These are phyloP conservation scores for Fusarium hostae DNA, from an alignment of 2,329 filamentous ascomycete genomes.

Conservation along the genomic window DNA sequence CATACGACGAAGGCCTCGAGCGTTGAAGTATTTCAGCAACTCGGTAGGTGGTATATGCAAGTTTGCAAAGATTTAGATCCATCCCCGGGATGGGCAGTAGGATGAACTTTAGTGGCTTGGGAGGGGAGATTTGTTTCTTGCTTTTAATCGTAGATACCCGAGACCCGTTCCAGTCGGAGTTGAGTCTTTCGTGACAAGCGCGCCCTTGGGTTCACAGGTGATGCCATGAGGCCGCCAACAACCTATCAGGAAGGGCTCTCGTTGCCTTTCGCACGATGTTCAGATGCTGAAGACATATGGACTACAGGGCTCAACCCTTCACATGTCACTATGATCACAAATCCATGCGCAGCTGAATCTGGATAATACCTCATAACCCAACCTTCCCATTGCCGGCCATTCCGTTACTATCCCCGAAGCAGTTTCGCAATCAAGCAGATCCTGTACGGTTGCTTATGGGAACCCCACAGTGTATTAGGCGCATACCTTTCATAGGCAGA, in stretches of 20 bases:
- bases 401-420: constrained; percentile 13
- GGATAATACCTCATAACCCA: background rate
- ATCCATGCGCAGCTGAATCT: constrained; percentile 1
- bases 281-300: background rate
- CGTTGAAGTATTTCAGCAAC: background rate
- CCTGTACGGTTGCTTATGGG: background rate
- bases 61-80: background rate
- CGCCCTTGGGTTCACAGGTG: background rate
- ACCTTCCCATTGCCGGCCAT: background rate
- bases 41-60: background rate
- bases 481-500: constrained; percentile 14
- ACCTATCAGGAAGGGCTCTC: background rate
- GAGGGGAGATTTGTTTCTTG: background rate
- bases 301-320: background rate
- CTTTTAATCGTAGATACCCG: constrained; percentile 20
- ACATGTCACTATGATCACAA: background rate
- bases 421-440: constrained; percentile 10
- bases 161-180: background rate
- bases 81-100: background rate
- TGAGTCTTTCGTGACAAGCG: background rate
- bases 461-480: constrained; percentile 32
- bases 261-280: background rate
- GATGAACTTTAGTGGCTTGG: background rate
- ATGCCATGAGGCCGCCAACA: background rate
- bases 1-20: background rate